Evolutionary conservation across 1,139 yeast genomes (phyloP).

Genomic region (Debaryomyces fabryi): DNA sequence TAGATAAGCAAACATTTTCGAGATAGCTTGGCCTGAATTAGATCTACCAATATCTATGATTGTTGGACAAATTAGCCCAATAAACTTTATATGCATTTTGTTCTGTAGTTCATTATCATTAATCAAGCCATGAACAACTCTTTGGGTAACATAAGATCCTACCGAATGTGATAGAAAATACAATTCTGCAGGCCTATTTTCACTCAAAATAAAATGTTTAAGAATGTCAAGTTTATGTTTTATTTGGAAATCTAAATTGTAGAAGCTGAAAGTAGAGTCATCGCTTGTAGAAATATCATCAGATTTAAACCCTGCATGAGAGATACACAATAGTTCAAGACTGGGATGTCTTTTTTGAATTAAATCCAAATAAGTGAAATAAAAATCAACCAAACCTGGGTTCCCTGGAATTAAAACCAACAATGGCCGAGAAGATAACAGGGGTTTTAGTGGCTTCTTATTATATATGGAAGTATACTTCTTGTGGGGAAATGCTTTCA

Average conservation of each 20-base stretch:
- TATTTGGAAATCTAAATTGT: slow-evolving; percentile 52
- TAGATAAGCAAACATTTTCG: slow-evolving; percentile 29
- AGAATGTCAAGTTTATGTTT: slow-evolving; percentile 50
- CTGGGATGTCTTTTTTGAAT: slow-evolving; percentile 47
- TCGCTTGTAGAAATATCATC: slow-evolving; percentile 19
- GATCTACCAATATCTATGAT: slow-evolving; percentile 57
- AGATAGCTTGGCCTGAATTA: slow-evolving; percentile 48
- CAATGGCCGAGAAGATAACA: slow-evolving; percentile 19
- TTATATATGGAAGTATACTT: slow-evolving; percentile 30
- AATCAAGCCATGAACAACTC: slow-evolving; percentile 37
- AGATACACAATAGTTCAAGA: slow-evolving; percentile 53
- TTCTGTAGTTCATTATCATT: slow-evolving; percentile 23
- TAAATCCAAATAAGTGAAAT: slow-evolving; percentile 49
- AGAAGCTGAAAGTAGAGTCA: slow-evolving; percentile 22
- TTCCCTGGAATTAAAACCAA: slow-evolving; percentile 68
- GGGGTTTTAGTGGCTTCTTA: slow-evolving; percentile 16
- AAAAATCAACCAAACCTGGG: slow-evolving; percentile 66
- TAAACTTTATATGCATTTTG: slow-evolving; percentile 33
- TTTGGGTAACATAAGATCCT: slow-evolving; percentile 59
- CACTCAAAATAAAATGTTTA: slow-evolving; percentile 27
- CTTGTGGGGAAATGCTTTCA: neutral
- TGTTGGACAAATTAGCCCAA: slow-evolving; percentile 70
- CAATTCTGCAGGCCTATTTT: slow-evolving; percentile 32
- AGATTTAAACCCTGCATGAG: slow-evolving; percentile 58
- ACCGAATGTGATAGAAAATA: slow-evolving; percentile 62